These are phyloP conservation scores for Penicillium sp. DNA, from an alignment of 2,329 filamentous ascomycete species.

Conservation along the genomic window DNA sequence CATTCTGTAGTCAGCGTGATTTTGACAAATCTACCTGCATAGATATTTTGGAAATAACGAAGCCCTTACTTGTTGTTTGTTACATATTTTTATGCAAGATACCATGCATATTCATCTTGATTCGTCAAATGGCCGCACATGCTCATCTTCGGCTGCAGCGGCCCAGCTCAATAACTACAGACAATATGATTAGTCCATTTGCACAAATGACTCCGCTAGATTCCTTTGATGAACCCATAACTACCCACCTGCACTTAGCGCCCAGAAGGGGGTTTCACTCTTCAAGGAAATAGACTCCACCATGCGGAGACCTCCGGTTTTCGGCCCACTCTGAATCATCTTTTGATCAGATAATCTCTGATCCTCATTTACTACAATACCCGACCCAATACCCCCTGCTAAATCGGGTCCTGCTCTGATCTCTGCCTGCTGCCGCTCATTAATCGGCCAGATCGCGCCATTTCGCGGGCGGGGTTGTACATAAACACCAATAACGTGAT, in stretches of 20 bases:
- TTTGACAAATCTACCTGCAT: too few relatives aligned
- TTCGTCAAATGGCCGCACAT: background rate
- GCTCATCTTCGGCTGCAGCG: background rate
- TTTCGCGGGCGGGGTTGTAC: background rate
- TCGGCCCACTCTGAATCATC: conserved; percentile 1
- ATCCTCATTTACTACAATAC: background rate
- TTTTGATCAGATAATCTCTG: conserved; percentile 2
- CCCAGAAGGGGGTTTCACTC: background rate
- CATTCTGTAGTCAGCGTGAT: too few relatives aligned
- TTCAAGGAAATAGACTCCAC: background rate
- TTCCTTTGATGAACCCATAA: background rate
- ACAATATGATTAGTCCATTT: background rate
- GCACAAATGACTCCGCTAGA: background rate
- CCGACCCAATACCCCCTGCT: background rate
- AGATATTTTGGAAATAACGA: too few relatives aligned
- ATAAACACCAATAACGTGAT: background rate
- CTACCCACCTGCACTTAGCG: background rate
- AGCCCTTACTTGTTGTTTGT: too few relatives aligned
- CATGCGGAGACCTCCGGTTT: background rate
- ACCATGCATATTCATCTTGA: background rate
- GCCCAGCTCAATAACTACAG: background rate
- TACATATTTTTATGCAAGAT: too few relatives aligned
- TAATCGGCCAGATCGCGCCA: background rate
- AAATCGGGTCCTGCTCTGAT: background rate
- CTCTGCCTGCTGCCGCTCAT: background rate